Base-by-base conservation (phyloP, 495 filamentous ascomycete species). In the Amorphotheca resinae region DNA sequence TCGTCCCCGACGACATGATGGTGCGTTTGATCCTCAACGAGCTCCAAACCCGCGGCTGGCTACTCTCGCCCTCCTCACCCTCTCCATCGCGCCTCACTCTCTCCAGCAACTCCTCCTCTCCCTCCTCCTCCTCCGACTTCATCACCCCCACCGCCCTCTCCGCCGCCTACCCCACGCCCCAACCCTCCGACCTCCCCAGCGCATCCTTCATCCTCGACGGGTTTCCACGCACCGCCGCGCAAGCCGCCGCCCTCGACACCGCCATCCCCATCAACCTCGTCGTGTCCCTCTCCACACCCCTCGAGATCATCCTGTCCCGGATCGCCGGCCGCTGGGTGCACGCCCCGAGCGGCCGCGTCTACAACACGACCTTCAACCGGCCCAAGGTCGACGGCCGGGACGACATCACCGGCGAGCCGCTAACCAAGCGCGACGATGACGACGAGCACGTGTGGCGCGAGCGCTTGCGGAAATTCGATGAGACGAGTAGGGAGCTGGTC, bases 181-280 rank as follows among this genome's bases (percentile, higher is more conserved):
- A 59, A 23, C 57, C 74, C 36, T 78, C 77, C 34, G 71, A 91
- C 34, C 72, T 77, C 45, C 78, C 91, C 0, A 64, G 74, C 9
- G 84, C 88, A 16, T 93, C 85, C 12, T 98, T 96, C 60, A 77
- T 98, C 48, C 80, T 98, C 36, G 91, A 98, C 58, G 91, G 91
- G 16, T 98, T 96, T 62, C 91, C 91, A 3, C 82, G 91, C 46
- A 98, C 87, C 14, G 78, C 81, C 1, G 44, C 65, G 1, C 91
- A 98, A 63, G 91, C 91, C 9, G 51, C 64, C 33, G 77, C 75
- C 31, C 64, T 98, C 18, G 88, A 91, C 55, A 63, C 64, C 6
- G 67, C 93, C 9, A 75, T 98, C 25, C 84, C 87, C 2, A 86
- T 98, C 51, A 98, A 98, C 63, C 74, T 95, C 46, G 91, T 84